A percentile compares a stretch with the other conserved stretches of the same genome.
Conservation (phyloP, 1,139 yeast genomes). For the Hansenula lynferdii region DNA sequence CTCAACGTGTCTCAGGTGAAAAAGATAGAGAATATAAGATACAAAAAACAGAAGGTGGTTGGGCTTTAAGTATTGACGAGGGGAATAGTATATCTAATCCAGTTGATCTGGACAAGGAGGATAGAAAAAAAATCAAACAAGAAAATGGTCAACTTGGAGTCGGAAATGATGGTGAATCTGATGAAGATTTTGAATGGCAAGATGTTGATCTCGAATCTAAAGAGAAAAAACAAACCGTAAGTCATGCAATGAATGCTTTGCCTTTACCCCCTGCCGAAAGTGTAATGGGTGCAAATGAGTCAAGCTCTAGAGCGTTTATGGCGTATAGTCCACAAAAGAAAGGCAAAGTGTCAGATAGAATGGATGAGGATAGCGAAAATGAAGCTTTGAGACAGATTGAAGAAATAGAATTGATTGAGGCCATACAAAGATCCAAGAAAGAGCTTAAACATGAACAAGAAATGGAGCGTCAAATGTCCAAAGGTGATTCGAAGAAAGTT, state of each 20-base stretch:
- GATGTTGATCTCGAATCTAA: conserved; percentile 41
- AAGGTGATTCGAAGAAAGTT: neutral
- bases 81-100: conserved; percentile 38
- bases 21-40: conserved; percentile 73
- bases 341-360: neutral
- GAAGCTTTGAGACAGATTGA: conserved; percentile 17
- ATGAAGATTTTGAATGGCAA: conserved; percentile 56
- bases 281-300: conserved; percentile 8
- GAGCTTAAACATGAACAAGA: conserved; percentile 26
- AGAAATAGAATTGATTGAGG: conserved; percentile 38
- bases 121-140: conserved; percentile 17
- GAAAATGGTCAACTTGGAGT: too few relatives aligned
- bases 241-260: conserved; percentile 34
- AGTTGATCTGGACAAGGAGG: conserved; percentile 32
- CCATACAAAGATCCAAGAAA: conserved; percentile 41
- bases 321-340: conserved; percentile 19
- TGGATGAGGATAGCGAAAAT: conserved; percentile 23
- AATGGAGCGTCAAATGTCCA: conserved; percentile 3
- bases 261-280: conserved; percentile 26
- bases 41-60: conserved; percentile 76
- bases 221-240: conserved; percentile 20
- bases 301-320: conserved; percentile 14
- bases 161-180: too few relatives aligned
- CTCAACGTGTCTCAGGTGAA: conserved; percentile 77
- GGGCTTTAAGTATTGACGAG: conserved; percentile 62